These are phyloP conservation scores for Liriodendron chinense DNA, from an alignment of 164 flowering plant species.

Conservation along the genomic window DNA sequence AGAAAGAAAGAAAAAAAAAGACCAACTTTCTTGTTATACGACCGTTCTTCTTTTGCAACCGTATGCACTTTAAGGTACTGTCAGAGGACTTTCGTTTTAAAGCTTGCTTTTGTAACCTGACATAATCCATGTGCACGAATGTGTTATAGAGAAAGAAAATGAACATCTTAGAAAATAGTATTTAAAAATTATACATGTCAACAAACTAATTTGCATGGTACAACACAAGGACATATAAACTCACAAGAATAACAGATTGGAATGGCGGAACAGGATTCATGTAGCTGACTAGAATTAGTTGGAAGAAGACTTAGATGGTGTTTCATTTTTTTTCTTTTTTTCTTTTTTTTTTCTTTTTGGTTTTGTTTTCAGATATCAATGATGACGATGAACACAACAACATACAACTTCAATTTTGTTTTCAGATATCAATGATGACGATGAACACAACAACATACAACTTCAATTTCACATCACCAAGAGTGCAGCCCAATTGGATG, in stretches of 20 bases:
- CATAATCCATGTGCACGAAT: not conserved
- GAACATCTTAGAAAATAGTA: not conserved
- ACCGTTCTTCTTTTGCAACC: slow-evolving; percentile 26
- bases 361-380: too few relatives aligned
- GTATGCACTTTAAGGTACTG: slow-evolving; percentile 21
- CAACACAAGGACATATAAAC: not conserved
- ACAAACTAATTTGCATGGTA: not conserved
- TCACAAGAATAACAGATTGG: not conserved
- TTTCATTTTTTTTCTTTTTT: too few relatives aligned
- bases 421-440: too few relatives aligned
- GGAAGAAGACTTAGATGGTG: not conserved
- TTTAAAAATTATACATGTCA: not conserved
- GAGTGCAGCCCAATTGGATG: too few relatives aligned
- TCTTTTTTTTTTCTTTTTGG: too few relatives aligned
- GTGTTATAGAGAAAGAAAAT: not conserved
- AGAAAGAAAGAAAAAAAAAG: slow-evolving; percentile 1
- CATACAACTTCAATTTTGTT: too few relatives aligned
- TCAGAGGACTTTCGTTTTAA: slow-evolving; percentile 18
- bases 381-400: too few relatives aligned
- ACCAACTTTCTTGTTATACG: slow-evolving; percentile 76
- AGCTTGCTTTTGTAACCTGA: slow-evolving; percentile 18
- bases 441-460: too few relatives aligned
- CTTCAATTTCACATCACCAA: too few relatives aligned
- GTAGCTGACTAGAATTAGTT: not conserved
- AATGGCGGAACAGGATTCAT: not conserved